Conservation (phyloP, 176 grass and related monocot genomes). For the Oryza brachyantha region DNA sequence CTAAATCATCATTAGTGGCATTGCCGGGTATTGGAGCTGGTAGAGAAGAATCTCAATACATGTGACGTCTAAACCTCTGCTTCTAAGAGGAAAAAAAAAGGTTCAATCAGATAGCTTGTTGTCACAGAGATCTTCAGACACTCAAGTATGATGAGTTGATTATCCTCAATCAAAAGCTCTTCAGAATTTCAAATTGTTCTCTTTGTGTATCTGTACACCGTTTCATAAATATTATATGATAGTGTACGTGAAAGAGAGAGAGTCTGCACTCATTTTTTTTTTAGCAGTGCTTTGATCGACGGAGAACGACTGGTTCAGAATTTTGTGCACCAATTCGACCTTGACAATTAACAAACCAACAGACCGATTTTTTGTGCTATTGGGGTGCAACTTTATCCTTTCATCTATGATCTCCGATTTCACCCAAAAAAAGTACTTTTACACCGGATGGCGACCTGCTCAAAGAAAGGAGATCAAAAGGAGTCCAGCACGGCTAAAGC, state of each 20-base stretch:
- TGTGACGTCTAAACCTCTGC: not conserved
- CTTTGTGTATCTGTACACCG: not conserved
- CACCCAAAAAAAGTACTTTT: conserved; percentile 9
- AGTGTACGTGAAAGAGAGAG: not conserved
- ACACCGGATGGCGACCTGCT: conserved; percentile 10
- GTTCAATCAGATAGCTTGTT: not conserved
- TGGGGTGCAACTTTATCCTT: conserved; percentile 5
- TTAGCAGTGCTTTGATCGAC: not conserved
- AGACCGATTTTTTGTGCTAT: not conserved
- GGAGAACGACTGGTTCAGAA: not conserved
- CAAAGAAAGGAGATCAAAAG: not conserved
- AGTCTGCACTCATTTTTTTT: not conserved
- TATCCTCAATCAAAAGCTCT: not conserved
- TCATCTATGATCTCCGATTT: conserved; percentile 3
- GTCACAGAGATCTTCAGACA: not conserved
- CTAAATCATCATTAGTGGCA: not conserved
- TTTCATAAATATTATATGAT: not conserved
- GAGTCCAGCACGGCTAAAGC: not conserved
- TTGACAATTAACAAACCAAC: not conserved
- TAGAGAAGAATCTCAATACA: not conserved
- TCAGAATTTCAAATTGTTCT: not conserved
- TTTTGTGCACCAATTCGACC: conserved; percentile 17
- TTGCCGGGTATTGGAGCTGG: not conserved
- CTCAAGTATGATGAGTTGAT: not conserved
- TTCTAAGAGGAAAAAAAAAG: not conserved